Conservation (phyloP, 1,139 yeast species). For the Suhomyces taliae region DNA sequence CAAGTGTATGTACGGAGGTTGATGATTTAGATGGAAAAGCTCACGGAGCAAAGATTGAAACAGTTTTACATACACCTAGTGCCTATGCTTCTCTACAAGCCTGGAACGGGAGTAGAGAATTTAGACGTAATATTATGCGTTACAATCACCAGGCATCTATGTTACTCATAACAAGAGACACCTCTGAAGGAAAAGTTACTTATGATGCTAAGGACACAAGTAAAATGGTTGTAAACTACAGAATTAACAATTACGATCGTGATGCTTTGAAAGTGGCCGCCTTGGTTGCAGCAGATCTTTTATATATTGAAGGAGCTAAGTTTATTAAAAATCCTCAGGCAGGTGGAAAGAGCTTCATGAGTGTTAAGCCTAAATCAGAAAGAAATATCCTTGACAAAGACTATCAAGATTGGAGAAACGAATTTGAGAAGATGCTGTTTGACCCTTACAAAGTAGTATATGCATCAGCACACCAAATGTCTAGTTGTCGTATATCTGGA, state of each 20-base stretch:
- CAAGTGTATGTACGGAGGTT: conserved; percentile 49
- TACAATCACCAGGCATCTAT: conserved; percentile 44
- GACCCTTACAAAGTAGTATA: conserved; percentile 32
- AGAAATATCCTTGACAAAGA: conserved; percentile 47
- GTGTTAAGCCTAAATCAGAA: conserved; percentile 41
- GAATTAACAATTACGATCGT: conserved; percentile 42
- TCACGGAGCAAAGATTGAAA: conserved; percentile 59
- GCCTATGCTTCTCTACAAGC: conserved; percentile 42
- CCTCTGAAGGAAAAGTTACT: conserved; percentile 43
- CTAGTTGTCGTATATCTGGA: conserved; percentile 56
- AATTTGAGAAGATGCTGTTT: conserved; percentile 29
- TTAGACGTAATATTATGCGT: conserved; percentile 36
- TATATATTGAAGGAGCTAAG: conserved; percentile 53
- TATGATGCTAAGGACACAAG: conserved; percentile 39
- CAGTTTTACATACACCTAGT: conserved; percentile 49
- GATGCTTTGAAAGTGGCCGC: conserved; percentile 43
- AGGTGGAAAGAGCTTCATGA: conserved; percentile 40
- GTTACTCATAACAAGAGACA: conserved; percentile 53
- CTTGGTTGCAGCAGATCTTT: conserved; percentile 45
- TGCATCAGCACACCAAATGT: conserved; percentile 66
- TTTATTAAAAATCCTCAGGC: conserved; percentile 43
- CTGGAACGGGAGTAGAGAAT: conserved; percentile 41
- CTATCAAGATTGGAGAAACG: conserved; percentile 46
- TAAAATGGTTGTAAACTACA: conserved; percentile 41
- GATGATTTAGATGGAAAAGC: conserved; percentile 57